phyloP scores from a whole-genome alignment of 352 stramenopile genomes.

The Pythium insidiosum region DNA sequence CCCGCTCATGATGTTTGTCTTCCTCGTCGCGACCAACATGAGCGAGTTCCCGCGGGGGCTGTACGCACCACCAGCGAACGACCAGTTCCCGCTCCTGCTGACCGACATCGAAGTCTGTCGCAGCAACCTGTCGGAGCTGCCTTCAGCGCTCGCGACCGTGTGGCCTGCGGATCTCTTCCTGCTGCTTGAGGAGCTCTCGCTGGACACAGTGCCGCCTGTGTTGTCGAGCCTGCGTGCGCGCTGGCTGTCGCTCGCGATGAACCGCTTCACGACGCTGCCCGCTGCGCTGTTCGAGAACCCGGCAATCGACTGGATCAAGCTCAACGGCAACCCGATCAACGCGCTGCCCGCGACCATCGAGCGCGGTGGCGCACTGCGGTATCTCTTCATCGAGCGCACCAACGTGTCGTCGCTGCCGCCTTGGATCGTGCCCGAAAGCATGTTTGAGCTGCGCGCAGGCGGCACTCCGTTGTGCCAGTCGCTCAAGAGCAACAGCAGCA shows the following conservation, averaged over 20 bases:
- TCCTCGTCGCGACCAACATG: neutral
- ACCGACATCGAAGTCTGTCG: neutral
- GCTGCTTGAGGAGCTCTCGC: neutral
- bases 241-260: neutral
- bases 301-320: neutral
- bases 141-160: neutral
- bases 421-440: neutral
- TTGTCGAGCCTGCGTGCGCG: neutral
- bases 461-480: neutral
- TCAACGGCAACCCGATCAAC: neutral
- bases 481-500: neutral
- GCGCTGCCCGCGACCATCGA: neutral
- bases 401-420: neutral
- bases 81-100: neutral
- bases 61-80: neutral
- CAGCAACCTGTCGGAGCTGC: neutral
- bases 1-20: conserved; percentile 5
- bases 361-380: neutral
- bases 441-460: neutral
- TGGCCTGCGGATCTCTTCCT: neutral
- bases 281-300: neutral
- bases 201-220: neutral
- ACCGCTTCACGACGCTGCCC: neutral
- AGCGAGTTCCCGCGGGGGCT: neutral
- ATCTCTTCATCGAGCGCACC: neutral